These are phyloP conservation scores for Schizopora paradoxa DNA, from an alignment of 1,284 basidiomycete genomes.

Conservation along the genomic window DNA sequence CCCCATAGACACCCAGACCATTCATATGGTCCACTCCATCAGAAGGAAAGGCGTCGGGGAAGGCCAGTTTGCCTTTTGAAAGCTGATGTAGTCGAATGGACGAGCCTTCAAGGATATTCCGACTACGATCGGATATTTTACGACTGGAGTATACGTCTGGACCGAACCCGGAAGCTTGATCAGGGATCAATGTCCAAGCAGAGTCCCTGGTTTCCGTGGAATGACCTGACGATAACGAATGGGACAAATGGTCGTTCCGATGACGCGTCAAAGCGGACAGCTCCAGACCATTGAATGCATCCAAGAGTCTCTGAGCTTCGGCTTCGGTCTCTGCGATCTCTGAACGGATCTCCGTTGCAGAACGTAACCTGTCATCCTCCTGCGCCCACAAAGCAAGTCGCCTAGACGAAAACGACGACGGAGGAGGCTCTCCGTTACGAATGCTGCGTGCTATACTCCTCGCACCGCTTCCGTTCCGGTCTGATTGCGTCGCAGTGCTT, in stretches of 20 bases:
- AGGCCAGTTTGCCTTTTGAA: background rate
- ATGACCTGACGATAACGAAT: conserved; percentile 18
- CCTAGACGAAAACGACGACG: conserved; percentile 12
- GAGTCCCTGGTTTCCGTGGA: conserved; percentile 22
- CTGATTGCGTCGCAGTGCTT: conserved; percentile 2
- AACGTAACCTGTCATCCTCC: conserved; percentile 49
- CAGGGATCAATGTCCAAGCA: conserved; percentile 32
- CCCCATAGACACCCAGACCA: background rate
- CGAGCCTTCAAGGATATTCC: background rate
- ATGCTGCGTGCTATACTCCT: conserved; percentile 7
- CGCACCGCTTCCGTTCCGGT: conserved; percentile 6
- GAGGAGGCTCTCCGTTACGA: conserved; percentile 6
- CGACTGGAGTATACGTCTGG: background rate
- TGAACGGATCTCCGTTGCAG: conserved; percentile 53
- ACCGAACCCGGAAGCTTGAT: conserved; percentile 14
- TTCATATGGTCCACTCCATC: background rate
- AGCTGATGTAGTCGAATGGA: background rate
- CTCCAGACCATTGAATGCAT: conserved; percentile 72
- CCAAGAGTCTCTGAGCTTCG: conserved; percentile 60
- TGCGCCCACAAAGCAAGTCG: conserved; percentile 1
- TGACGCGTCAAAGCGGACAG: conserved; percentile 55
- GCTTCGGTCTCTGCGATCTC: conserved; percentile 64
- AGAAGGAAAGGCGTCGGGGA: background rate
- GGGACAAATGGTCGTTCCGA: conserved; percentile 35
- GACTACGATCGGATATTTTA: background rate